These are phyloP conservation scores for Leptographium lundbergii DNA, from an alignment of 2,329 filamentous ascomycete genomes.

Conservation along the genomic window DNA sequence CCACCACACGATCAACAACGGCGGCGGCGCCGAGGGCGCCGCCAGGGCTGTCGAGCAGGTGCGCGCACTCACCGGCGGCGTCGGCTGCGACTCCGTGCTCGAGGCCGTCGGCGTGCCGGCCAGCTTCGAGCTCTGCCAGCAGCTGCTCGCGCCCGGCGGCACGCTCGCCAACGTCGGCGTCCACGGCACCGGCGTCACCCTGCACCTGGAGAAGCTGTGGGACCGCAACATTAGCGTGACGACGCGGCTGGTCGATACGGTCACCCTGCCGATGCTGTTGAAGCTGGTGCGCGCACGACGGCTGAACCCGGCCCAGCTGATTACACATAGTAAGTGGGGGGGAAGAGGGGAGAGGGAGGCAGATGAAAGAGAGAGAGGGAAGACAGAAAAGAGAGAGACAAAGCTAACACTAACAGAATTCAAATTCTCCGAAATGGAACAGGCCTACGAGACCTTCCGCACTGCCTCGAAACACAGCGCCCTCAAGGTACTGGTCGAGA, in stretches of 20 bases:
- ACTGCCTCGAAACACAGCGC: constrained; percentile 27
- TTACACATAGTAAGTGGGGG: constrained; percentile 29
- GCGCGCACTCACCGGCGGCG: constrained; percentile 31
- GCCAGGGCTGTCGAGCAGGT: constrained; percentile 19
- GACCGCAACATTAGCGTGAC: constrained; percentile 38
- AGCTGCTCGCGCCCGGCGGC: constrained; percentile 38
- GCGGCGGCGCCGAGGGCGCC: constrained; percentile 15
- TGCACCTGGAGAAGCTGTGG: constrained; percentile 43
- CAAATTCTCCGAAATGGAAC: constrained; percentile 27
- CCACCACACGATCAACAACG: constrained; percentile 27
- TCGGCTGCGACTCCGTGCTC: constrained; percentile 43
- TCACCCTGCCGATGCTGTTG: constrained; percentile 35
- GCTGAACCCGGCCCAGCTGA: constrained; percentile 27
- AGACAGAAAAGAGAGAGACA: background rate
- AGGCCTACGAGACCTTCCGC: constrained; percentile 30
- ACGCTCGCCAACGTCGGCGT: constrained; percentile 46
- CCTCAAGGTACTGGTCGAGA: constrained; percentile 30
- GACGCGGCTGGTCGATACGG: constrained; percentile 32
- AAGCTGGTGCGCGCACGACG: constrained; percentile 28
- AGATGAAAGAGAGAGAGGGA: background rate
- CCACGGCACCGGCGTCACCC: constrained; percentile 37
- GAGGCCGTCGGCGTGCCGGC: constrained; percentile 42
- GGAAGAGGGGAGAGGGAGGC: background rate
- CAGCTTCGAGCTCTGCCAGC: constrained; percentile 40
- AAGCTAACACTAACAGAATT: constrained; percentile 19